Base-by-base conservation (phyloP, 2,329 filamentous ascomycete genomes). In the Colletotrichum tropicicola region DNA sequence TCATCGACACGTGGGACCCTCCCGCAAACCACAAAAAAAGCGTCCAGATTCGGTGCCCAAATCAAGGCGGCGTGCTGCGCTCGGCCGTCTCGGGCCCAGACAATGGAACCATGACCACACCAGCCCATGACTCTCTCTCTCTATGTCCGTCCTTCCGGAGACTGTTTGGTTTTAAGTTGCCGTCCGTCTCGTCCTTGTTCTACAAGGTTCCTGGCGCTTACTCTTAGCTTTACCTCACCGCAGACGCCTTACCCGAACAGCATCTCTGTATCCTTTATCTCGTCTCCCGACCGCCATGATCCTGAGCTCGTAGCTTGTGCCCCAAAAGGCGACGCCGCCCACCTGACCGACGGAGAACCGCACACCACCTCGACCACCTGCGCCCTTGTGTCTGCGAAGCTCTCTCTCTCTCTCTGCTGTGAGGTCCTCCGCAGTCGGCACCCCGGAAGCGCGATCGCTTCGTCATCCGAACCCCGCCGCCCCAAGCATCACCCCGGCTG, bases 401-500 rank as follows among this genome's bases (percentile, higher is more conserved):
- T n/a, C n/a, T 43, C 13, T 15, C 19, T 27, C 19, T 19, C 15
- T 19, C 8, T n/a, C 10, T 15, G 17, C 32, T 28, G 23, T 17
- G 25, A 23, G 15, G 9, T 59, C 47, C 32, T n/a, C 2, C 8
- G 8, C 47, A n/a, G 47, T 51, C 25, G 28, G 12, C 28, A 7
- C n/a, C n/a, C n/a, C n/a, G n/a, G n/a, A n/a, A n/a, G n/a, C n/a
- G 32, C 32, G 32, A 12, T 35, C 32, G 37, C 32, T 8, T 15
- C 23, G 35, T 55, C 35, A 19, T 44, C 52, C 19, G 52, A 55
- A 63, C 59, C 59, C 59, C 54, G 54, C 59, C 39, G 35, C 45
- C 23, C 37, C 58, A 49, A 47, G 62, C 62, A 62, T 49, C 57
- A 55, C 44, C 57, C 62, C 43, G 44, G 62, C 49, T 65, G 7